Percentiles rank a stretch among this genome's conserved stretches.
These are phyloP conservation scores for Naganishia friedmannii DNA, from an alignment of 768 basidiomycete species.

Conservation along the genomic window DNA sequence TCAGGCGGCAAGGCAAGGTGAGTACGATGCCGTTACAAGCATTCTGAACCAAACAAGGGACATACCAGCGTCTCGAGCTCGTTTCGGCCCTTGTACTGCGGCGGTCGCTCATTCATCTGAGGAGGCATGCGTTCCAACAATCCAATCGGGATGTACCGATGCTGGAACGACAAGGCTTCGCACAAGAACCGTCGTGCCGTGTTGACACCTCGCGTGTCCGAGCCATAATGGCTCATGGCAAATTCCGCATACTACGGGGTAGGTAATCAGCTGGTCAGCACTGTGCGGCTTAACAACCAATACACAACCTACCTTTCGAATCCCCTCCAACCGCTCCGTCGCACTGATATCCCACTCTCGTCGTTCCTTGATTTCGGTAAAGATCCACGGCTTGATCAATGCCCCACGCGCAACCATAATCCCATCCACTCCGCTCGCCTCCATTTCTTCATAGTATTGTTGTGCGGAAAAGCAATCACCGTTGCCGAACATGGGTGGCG, in stretches of 20 bases:
- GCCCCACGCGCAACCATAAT: constrained; percentile 94
- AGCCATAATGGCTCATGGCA: constrained; percentile 67
- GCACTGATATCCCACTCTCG: constrained; percentile 92
- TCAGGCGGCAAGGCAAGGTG: background rate
- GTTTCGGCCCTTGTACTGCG: constrained; percentile 78
- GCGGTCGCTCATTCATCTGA: constrained; percentile 84
- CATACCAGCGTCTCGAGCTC: constrained; percentile 73
- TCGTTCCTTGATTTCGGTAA: constrained; percentile 88
- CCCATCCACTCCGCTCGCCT: constrained; percentile 82
- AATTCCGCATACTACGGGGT: constrained; percentile 71
- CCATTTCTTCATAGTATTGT: constrained; percentile 73
- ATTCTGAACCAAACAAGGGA: background rate
- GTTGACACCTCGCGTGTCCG: constrained; percentile 67
- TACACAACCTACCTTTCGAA: constrained; percentile 63
- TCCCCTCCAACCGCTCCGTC: constrained; percentile 73
- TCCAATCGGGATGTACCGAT: constrained; percentile 92
- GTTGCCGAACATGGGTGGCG: constrained; percentile 93
- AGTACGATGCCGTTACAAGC: background rate
- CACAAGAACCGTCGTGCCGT: constrained; percentile 88
- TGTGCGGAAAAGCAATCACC: constrained; percentile 90
- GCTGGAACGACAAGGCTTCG: constrained; percentile 92
- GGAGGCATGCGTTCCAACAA: constrained; percentile 77
- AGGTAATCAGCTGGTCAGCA: background rate
- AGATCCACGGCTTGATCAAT: constrained; percentile 78
- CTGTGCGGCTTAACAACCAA: background rate